Evolutionary conservation across 2,329 filamentous ascomycete genomes (phyloP).

Genomic region (Seiridium unicorne): DNA sequence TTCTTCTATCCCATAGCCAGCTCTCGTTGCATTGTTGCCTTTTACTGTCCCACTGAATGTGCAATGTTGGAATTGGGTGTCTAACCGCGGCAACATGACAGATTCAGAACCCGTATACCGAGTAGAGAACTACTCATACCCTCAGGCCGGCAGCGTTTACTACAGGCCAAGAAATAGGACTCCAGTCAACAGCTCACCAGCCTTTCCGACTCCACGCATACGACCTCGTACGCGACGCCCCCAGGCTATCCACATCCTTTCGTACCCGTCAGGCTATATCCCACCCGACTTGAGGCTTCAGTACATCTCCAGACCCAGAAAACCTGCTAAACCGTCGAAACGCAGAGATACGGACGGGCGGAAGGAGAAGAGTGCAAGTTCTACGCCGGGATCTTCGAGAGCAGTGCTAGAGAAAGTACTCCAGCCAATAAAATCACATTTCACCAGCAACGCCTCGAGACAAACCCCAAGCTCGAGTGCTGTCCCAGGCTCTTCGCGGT

Average conservation of each 20-base stretch:
- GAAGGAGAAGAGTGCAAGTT: slow-evolving; percentile 13
- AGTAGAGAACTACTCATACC: slow-evolving; percentile 16
- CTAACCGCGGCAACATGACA: slow-evolving; percentile 27
- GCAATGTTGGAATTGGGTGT: slow-evolving; percentile 2
- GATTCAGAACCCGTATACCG: slow-evolving; percentile 17
- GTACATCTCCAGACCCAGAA: slow-evolving; percentile 43
- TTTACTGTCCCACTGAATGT: background rate
- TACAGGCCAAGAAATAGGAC: slow-evolving; percentile 24
- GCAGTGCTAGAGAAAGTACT: slow-evolving; percentile 31
- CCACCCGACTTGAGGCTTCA: slow-evolving; percentile 43
- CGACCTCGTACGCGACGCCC: slow-evolving; percentile 48
- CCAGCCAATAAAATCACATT: slow-evolving; percentile 26
- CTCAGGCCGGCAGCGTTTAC: slow-evolving; percentile 23
- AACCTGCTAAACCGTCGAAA: slow-evolving; percentile 35
- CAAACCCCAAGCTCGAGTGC: slow-evolving; percentile 13
- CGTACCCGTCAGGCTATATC: slow-evolving; percentile 40
- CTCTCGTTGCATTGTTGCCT: background rate
- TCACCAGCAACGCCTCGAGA: slow-evolving; percentile 16
- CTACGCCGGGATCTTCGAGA: slow-evolving; percentile 26
- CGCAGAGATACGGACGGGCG: slow-evolving; percentile 14
- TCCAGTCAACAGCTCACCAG: slow-evolving; percentile 19
- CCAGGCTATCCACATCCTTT: slow-evolving; percentile 52
- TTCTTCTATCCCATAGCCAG: background rate
- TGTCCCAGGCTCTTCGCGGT: slow-evolving; percentile 10
- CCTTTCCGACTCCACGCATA: slow-evolving; percentile 40